phyloP scores from a whole-genome alignment of 352 stramenopile genomes.

The Phytopythium boreale region DNA sequence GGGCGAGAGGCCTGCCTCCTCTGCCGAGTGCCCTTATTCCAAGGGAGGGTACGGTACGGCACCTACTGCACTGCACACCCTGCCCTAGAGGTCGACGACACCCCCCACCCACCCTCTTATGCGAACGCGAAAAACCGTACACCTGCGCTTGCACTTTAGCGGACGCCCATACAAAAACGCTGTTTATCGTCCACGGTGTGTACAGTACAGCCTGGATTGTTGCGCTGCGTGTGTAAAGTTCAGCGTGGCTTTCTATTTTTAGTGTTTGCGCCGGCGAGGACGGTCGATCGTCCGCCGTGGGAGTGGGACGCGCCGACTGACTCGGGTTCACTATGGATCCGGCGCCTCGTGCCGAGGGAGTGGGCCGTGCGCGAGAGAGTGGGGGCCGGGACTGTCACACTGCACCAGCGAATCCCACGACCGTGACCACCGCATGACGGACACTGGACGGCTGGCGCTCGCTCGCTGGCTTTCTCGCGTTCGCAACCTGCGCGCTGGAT shows the following conservation, averaged over 20 bases:
- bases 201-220: no score
- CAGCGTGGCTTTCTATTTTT: slow-evolving; percentile 3
- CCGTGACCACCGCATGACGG: not conserved
- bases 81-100: not conserved
- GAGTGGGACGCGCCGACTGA: slow-evolving; percentile 6
- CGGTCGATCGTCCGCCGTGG: slow-evolving; percentile 7
- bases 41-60: not conserved
- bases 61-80: not conserved
- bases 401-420: not conserved
- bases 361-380: not conserved
- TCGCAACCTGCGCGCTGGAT: not conserved
- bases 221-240: not conserved
- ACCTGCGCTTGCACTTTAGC: no score
- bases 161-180: no score
- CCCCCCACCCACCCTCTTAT: not conserved
- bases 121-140: not conserved
- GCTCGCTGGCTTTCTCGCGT: slow-evolving; percentile 4
- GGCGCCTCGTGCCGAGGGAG: not conserved
- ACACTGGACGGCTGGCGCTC: slow-evolving; percentile 4
- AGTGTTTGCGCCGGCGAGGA: not conserved
- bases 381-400: slow-evolving; percentile 4
- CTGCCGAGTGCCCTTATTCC: not conserved
- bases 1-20: not conserved
- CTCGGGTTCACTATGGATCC: not conserved
- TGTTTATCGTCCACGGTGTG: no score